These are phyloP conservation scores for Chamaecrista fasciculata DNA, from an alignment of 306 rosid genomes.

Conservation along the genomic window DNA sequence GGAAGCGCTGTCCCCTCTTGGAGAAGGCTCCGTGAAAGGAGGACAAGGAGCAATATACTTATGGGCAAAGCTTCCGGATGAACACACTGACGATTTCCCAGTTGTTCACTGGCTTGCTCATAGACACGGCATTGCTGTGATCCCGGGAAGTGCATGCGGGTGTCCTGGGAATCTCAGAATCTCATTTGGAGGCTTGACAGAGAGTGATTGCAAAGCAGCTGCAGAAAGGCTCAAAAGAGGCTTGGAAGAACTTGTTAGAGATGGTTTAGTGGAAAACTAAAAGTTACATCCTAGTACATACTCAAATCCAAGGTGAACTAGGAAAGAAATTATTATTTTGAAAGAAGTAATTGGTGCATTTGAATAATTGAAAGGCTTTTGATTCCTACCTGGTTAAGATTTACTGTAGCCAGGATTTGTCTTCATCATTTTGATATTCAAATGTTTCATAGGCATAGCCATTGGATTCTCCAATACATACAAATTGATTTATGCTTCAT, in stretches of 20 bases:
- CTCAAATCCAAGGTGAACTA: not conserved
- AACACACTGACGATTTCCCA: constrained; percentile 43
- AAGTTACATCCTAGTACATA: constrained; percentile 8
- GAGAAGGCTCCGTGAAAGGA: constrained; percentile 77
- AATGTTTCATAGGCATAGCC: not conserved
- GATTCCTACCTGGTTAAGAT: constrained; percentile 14
- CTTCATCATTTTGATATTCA: constrained; percentile 18
- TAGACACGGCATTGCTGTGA: constrained; percentile 74
- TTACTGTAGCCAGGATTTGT: constrained; percentile 15
- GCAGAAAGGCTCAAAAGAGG: constrained; percentile 75
- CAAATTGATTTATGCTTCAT: not conserved
- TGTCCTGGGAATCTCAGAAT: constrained; percentile 74
- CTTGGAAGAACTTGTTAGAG: constrained; percentile 66
- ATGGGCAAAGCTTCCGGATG: constrained; percentile 89
- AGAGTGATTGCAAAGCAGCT: constrained; percentile 75
- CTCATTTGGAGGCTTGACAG: constrained; percentile 81
- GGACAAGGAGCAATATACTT: constrained; percentile 96
- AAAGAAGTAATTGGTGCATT: constrained; percentile 30
- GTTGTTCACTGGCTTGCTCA: constrained; percentile 85
- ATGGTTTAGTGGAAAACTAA: constrained; percentile 55
- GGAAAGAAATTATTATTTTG: not conserved
- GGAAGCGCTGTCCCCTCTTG: constrained; percentile 75
- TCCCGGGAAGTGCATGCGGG: constrained; percentile 87
- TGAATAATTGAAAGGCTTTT: constrained; percentile 40
- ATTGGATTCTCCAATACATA: not conserved